These are phyloP conservation scores for Leptodontidium sp. DNA, from an alignment of 2,329 filamentous ascomycete genomes.

Conservation along the genomic window DNA sequence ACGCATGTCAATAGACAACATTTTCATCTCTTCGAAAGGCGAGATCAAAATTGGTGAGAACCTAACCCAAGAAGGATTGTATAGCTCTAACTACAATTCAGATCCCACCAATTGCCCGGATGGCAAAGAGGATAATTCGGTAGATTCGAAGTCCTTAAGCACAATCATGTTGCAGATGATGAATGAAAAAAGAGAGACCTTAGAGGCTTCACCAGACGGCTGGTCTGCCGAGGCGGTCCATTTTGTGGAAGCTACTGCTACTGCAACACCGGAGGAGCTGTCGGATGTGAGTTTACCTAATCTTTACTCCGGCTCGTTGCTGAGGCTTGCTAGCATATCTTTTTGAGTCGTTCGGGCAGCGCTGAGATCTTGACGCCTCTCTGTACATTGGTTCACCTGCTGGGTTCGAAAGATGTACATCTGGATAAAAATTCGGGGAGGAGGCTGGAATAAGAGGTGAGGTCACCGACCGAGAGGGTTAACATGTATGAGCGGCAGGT, in stretches of 20 bases:
- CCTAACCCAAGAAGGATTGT: not conserved
- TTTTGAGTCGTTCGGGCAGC: slow-evolving; percentile 24
- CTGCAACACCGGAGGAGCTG: not conserved
- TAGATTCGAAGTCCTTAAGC: not conserved
- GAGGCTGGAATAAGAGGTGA: slow-evolving; percentile 17
- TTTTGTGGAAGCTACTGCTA: slow-evolving; percentile 6
- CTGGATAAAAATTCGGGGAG: slow-evolving; percentile 21
- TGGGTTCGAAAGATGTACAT: slow-evolving; percentile 25
- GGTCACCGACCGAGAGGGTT: not conserved
- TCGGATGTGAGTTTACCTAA: not conserved
- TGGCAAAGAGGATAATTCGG: not conserved
- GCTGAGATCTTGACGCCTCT: slow-evolving; percentile 27
- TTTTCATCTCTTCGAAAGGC: not conserved
- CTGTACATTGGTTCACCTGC: slow-evolving; percentile 19
- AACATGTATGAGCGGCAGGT: slow-evolving; percentile 24
- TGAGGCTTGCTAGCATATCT: slow-evolving; percentile 26
- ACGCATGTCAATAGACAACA: not conserved
- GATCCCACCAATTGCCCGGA: not conserved
- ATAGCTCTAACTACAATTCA: not conserved
- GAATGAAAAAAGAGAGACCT: not conserved
- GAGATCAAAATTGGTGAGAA: not conserved
- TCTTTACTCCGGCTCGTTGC: slow-evolving; percentile 14
- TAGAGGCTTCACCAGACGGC: not conserved
- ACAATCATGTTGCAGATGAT: not conserved
- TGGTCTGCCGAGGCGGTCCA: not conserved